phyloP scores from a whole-genome alignment of 805 yeast species.

The Candida stauntonica region DNA sequence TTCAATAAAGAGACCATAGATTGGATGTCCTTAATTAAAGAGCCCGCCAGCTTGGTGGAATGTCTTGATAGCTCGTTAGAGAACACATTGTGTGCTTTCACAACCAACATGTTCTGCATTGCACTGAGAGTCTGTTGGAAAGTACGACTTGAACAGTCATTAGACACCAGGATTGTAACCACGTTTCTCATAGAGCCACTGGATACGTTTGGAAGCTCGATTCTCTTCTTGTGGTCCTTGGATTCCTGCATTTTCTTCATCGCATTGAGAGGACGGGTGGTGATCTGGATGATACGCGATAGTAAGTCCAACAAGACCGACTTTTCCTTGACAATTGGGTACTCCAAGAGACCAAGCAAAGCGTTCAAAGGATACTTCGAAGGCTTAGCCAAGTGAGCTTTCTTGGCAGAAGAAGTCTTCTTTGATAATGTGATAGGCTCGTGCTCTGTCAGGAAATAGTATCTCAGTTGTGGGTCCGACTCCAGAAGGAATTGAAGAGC shows the following conservation, averaged over 20 bases:
- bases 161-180: constrained; percentile 65
- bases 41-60: constrained; percentile 56
- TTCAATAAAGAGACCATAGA: constrained; percentile 8
- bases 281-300: constrained; percentile 69
- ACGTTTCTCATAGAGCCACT: constrained; percentile 56
- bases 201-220: constrained; percentile 59
- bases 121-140: constrained; percentile 80
- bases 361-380: constrained; percentile 70
- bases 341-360: constrained; percentile 57
- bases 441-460: constrained; percentile 76
- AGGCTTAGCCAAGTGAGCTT: constrained; percentile 33
- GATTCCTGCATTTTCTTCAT: constrained; percentile 41
- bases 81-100: constrained; percentile 61
- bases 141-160: constrained; percentile 80
- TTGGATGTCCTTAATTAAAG: constrained; percentile 51
- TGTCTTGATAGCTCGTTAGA: constrained; percentile 60
- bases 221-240: constrained; percentile 21
- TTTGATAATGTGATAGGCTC: constrained; percentile 40
- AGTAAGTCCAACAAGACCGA: constrained; percentile 71
- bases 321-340: constrained; percentile 63
- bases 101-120: constrained; percentile 67
- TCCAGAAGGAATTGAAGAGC: constrained; percentile 68
- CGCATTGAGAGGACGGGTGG: constrained; percentile 66
- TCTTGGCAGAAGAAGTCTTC: constrained; percentile 32
- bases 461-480: constrained; percentile 60